Conservation (phyloP, 2,329 filamentous ascomycete genomes). For the Hypomyces perniciosus region DNA sequence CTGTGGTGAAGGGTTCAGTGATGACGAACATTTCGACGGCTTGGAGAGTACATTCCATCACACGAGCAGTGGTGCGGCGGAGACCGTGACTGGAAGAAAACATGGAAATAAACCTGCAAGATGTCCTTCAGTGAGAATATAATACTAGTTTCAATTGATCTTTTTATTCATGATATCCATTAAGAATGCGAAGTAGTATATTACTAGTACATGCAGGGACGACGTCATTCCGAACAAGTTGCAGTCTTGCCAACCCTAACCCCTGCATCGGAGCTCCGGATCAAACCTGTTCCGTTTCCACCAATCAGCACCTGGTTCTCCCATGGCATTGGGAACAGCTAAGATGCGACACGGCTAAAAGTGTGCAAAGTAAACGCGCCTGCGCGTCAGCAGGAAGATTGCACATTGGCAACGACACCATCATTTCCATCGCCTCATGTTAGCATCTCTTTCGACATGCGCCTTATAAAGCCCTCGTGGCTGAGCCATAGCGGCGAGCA, state of each 20-base stretch:
- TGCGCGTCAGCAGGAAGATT: slow-evolving; percentile 2
- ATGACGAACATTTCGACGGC: no score
- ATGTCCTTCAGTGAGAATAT: neutral
- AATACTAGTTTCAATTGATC: no score
- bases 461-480: slow-evolving; percentile 92
- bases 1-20: no score
- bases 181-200: no score
- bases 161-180: no score
- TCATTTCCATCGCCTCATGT: slow-evolving; percentile 8
- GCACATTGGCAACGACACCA: neutral
- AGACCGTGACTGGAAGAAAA: neutral
- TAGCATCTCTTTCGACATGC: slow-evolving; percentile 46
- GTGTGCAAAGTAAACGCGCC: slow-evolving; percentile 7
- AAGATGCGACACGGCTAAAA: slow-evolving; percentile 5
- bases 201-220: no score
- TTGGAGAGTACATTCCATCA: no score
- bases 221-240: no score
- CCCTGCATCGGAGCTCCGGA: neutral
- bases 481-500: slow-evolving; percentile 94
- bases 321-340: neutral
- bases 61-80: neutral
- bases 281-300: slow-evolving; percentile 6
- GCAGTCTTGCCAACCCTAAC: no score
- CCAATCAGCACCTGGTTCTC: neutral
- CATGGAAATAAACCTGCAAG: neutral